phyloP scores from a whole-genome alignment of 352 stramenopile species.

The Aphanomyces stellatus region DNA sequence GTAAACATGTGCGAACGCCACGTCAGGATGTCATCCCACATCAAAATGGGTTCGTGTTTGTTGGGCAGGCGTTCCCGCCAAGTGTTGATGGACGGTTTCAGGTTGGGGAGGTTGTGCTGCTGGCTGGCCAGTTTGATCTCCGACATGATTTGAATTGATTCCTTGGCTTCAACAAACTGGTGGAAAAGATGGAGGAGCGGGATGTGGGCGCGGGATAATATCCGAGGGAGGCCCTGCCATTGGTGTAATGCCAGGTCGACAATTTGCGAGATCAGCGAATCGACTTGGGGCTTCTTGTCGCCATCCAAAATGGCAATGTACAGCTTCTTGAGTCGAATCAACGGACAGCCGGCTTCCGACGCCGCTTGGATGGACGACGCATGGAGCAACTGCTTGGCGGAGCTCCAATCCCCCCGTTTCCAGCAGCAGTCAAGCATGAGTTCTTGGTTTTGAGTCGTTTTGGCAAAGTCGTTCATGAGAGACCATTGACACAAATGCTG shows the following conservation, averaged over 20 bases:
- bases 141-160: conserved; percentile 87
- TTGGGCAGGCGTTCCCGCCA: conserved; percentile 90
- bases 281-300: conserved; percentile 61
- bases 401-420: conserved; percentile 87
- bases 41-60: conserved; percentile 88
- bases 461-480: conserved; percentile 88
- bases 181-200: conserved; percentile 83
- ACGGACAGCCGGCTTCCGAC: conserved; percentile 55
- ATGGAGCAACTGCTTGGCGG: conserved; percentile 65
- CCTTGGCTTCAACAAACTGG: conserved; percentile 89
- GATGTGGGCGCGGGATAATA: conserved; percentile 66
- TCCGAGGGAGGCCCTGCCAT: conserved; percentile 82
- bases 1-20: conserved; percentile 92
- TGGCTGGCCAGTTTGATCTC: conserved; percentile 80
- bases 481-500: conserved; percentile 90
- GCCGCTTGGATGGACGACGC: conserved; percentile 25
- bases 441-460: conserved; percentile 87
- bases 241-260: conserved; percentile 77
- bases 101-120: conserved; percentile 78
- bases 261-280: conserved; percentile 59
- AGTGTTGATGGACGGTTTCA: conserved; percentile 88
- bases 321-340: conserved; percentile 71
- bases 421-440: conserved; percentile 88
- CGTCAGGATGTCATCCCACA: conserved; percentile 91
- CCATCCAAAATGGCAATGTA: conserved; percentile 84